These are phyloP conservation scores for Gryganskiella cystojenkinii DNA, from an alignment of 192 early-diverging fungal genomes.

Conservation along the genomic window DNA sequence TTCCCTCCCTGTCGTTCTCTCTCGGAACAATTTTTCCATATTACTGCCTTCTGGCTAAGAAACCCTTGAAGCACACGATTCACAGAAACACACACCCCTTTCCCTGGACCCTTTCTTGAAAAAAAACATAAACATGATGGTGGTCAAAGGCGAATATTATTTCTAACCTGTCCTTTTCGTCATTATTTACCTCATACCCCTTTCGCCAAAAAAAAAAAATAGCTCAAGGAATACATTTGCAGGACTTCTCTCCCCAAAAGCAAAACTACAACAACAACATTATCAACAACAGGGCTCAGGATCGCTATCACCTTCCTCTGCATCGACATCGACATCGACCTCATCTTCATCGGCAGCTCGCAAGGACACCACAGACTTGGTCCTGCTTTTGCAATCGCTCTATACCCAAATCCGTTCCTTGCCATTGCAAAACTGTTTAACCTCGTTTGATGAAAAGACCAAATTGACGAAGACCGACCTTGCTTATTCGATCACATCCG, in stretches of 20 bases:
- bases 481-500: slow-evolving; percentile 38
- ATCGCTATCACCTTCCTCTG: slow-evolving; percentile 7
- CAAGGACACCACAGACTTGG: slow-evolving; percentile 50
- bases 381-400: slow-evolving; percentile 53
- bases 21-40: too few species aligned
- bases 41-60: too few species aligned
- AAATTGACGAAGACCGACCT: slow-evolving; percentile 36
- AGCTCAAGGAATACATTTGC: slow-evolving; percentile 16
- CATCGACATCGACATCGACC: not conserved
- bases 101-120: too few species aligned
- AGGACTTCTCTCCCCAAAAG: slow-evolving; percentile 20
- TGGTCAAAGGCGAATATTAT: too few species aligned
- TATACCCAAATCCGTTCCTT: slow-evolving; percentile 53
- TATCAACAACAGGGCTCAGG: slow-evolving; percentile 1
- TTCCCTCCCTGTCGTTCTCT: too few species aligned
- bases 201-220: not conserved
- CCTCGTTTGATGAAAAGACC: slow-evolving; percentile 35
- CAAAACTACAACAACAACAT: not conserved
- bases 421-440: slow-evolving; percentile 49
- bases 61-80: too few species aligned
- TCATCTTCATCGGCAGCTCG: slow-evolving; percentile 10
- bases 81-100: too few species aligned
- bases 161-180: not conserved
- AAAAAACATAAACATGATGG: too few species aligned
- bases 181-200: not conserved